phyloP scores from a whole-genome alignment of 495 filamentous ascomycete genomes.

The Daldinia concentrica region DNA sequence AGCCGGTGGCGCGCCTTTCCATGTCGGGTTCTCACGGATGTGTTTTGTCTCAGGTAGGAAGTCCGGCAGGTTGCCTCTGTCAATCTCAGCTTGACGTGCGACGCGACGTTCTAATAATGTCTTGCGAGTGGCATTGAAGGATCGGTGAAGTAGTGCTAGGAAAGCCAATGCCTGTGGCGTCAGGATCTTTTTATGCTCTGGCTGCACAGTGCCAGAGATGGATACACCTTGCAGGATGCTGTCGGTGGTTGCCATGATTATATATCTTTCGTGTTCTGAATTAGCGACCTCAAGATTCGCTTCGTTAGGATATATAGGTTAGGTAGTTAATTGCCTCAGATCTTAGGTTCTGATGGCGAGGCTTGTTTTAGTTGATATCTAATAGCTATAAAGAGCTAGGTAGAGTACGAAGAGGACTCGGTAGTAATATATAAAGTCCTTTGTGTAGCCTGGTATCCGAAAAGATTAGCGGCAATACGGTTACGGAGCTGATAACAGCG shows the following conservation, averaged over 20 bases:
- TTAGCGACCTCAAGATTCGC: neutral
- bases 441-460: conserved; percentile 18
- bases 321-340: neutral
- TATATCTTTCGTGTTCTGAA: conserved; percentile 5
- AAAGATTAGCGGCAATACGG: conserved; percentile 19
- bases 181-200: conserved; percentile 87
- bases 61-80: conserved; percentile 89
- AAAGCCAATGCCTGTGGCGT: conserved; percentile 92
- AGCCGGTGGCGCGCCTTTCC: conserved; percentile 93
- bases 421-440: conserved; percentile 29
- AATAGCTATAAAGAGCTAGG: conserved; percentile 2
- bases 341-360: neutral
- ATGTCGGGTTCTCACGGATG: conserved; percentile 93
- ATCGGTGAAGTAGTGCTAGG: conserved; percentile 90
- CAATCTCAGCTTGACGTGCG: conserved; percentile 91
- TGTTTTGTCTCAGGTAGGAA: conserved; percentile 96
- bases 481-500: conserved; percentile 17
- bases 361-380: neutral
- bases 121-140: conserved; percentile 92
- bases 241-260: conserved; percentile 75
- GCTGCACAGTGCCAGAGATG: conserved; percentile 79
- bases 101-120: conserved; percentile 85
- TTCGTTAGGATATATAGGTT: neutral
- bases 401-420: conserved; percentile 4
- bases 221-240: conserved; percentile 85